phyloP scores from a whole-genome alignment of 345 rosid species.

The Erucastrum elatum region DNA sequence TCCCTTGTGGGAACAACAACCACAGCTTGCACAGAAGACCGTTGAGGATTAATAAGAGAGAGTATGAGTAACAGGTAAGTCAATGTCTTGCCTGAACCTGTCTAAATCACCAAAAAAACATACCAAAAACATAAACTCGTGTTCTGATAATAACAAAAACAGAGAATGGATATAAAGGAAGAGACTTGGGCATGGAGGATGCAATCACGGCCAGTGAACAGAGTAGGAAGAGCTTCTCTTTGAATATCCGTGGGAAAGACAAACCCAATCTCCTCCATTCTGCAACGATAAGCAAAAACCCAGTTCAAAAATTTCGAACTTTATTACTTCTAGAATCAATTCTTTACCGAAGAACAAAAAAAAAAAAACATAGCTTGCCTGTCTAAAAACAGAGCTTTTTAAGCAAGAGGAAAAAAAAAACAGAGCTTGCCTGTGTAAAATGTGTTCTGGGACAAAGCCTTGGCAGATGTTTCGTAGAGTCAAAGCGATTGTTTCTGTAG shows the following conservation, averaged over 20 bases:
- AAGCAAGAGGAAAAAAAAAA: background rate
- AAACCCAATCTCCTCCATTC: constrained; percentile 74
- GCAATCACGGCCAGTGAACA: constrained; percentile 72
- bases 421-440: constrained; percentile 31
- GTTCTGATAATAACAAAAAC: background rate
- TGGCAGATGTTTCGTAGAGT: constrained; percentile 37
- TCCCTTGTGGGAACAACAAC: constrained; percentile 90
- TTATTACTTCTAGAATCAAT: background rate
- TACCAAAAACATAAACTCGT: constrained; percentile 15
- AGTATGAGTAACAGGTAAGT: constrained; percentile 71
- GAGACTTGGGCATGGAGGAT: constrained; percentile 89
- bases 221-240: constrained; percentile 67
- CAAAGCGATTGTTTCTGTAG: constrained; percentile 2
- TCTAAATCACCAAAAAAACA: constrained; percentile 51
- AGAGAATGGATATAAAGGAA: constrained; percentile 27
- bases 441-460: constrained; percentile 36
- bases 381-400: background rate
- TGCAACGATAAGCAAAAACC: constrained; percentile 29
- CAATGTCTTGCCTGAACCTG: constrained; percentile 96
- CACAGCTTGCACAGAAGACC: constrained; percentile 81
- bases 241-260: constrained; percentile 64
- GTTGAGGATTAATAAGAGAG: constrained; percentile 60
- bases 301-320: background rate
- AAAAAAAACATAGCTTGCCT: constrained; percentile 23
- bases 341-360: background rate